Evolutionary conservation across 73 alveolate species (phyloP), one percentile per base, ranked within the genome.

Genomic region (Paramecium primaurelia): DNA sequence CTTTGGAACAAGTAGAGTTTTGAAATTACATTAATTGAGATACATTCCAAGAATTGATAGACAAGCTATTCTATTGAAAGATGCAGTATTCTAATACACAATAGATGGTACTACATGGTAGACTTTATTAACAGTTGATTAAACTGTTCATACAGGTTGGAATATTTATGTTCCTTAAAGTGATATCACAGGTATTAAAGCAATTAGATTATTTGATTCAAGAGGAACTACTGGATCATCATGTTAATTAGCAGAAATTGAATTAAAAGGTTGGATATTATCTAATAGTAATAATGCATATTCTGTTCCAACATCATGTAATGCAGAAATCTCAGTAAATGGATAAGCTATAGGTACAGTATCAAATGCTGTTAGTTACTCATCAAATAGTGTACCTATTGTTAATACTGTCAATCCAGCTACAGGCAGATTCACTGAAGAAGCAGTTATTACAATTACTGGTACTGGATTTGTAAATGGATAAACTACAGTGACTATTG

Each of bases 401-500:
- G 80, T 89, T 28, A 89, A n/a, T 12, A 30, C 75, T 0, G 69
- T 89, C 8, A 28, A 73, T 14, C 94, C 94, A 71, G 12, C 40
- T 16, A 11, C 49, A 71, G 90, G 92, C 16, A 37, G 64, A 71
- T 59, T 54, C 6, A 42, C 60, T 45, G 94, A 60, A 32, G 80
- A 59, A 38, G 58, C 59, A 20, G 45, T 6, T 1, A 42, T 89
- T 8, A 69, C 86, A 1, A 89, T 89, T n/a, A 45, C 83, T 71
- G 90, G 88, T 71, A 89, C 92, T 28, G 91, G 69, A 28, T 83
- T 83, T 71, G 49, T 92, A n/a, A 64, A 83, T 14, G 32, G 93
- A 40, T 32, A 95, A 16, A 59, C 92, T 32, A 77, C 91, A 5
- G 94, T 96, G 0, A 2, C 64, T 1, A 75, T 96, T 18, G 99